Conservation (phyloP, 768 basidiomycete species). For the Leccinum subgranulosum region DNA sequence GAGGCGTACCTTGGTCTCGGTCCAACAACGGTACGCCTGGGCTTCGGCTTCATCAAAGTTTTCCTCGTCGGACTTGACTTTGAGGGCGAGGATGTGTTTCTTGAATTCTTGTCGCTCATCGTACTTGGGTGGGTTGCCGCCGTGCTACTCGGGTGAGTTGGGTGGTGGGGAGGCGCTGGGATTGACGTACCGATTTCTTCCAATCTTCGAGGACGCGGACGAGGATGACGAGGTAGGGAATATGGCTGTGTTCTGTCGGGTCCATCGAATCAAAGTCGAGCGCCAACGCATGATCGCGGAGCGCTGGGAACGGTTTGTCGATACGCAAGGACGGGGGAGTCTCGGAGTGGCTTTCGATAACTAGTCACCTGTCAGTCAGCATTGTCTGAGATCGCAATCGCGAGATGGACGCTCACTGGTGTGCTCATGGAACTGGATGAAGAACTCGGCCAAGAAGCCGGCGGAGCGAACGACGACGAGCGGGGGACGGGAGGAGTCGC, state of each 20-base stretch:
- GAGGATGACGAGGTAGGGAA: constrained; percentile 89
- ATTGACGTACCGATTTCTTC: constrained; percentile 64
- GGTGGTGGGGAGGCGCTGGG: not conserved
- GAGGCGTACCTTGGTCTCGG: constrained; percentile 41
- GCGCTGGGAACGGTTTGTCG: constrained; percentile 82
- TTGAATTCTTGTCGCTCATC: constrained; percentile 82
- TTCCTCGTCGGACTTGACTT: constrained; percentile 83
- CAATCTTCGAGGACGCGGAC: constrained; percentile 81
- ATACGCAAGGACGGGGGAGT: constrained; percentile 73
- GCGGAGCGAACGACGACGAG: constrained; percentile 79
- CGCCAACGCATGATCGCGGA: constrained; percentile 66
- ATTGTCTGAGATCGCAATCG: not conserved
- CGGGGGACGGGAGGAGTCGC: constrained; percentile 52
- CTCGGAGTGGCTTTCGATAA: constrained; percentile 88
- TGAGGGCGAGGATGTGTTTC: constrained; percentile 54
- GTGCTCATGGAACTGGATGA: constrained; percentile 87
- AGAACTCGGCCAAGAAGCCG: constrained; percentile 88
- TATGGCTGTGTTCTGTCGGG: constrained; percentile 82
- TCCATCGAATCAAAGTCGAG: constrained; percentile 81
- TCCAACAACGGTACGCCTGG: constrained; percentile 83
- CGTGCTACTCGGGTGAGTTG: constrained; percentile 48
- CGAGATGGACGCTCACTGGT: constrained; percentile 50
- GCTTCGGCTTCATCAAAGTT: constrained; percentile 95
- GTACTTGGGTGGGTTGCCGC: constrained; percentile 49
- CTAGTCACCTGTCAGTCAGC: constrained; percentile 38